Evolutionary conservation across 306 rosid genomes (phyloP).

Genomic region (Delonix regia): DNA sequence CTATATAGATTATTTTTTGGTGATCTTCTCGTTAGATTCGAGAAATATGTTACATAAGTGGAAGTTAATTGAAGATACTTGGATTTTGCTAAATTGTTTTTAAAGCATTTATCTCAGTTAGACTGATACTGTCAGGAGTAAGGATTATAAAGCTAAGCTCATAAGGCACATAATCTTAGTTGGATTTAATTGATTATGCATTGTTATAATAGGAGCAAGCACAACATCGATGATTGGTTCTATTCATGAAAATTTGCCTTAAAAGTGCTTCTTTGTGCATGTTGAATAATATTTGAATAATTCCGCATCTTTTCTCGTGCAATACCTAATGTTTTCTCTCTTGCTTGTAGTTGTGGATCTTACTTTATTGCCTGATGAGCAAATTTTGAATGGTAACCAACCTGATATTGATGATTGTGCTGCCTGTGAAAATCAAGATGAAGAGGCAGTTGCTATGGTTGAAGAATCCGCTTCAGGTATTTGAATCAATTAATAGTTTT

Average conservation of each 20-base stretch:
- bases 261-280: neutral
- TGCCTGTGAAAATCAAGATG: conserved; percentile 73
- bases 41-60: neutral
- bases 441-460: conserved; percentile 79
- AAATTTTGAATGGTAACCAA: conserved; percentile 69
- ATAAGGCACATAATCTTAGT: neutral
- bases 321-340: conserved; percentile 17
- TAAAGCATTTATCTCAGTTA: neutral
- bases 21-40: conserved; percentile 2
- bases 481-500: conserved; percentile 2
- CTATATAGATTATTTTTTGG: neutral
- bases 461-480: conserved; percentile 86
- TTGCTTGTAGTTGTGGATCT: conserved; percentile 60
- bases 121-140: neutral
- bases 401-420: conserved; percentile 79
- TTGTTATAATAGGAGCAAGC: neutral
- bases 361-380: conserved; percentile 72
- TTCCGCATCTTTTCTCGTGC: neutral
- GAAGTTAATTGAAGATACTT: neutral
- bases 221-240: neutral
- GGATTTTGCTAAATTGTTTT: neutral
- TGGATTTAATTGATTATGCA: neutral
- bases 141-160: neutral
- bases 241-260: neutral
- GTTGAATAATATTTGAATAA: conserved; percentile 10